Evolutionary conservation across 2,329 filamentous ascomycete genomes (phyloP), one percentile per base, ranked within the genome.

Genomic region (Arachnopeziza araneosa): DNA sequence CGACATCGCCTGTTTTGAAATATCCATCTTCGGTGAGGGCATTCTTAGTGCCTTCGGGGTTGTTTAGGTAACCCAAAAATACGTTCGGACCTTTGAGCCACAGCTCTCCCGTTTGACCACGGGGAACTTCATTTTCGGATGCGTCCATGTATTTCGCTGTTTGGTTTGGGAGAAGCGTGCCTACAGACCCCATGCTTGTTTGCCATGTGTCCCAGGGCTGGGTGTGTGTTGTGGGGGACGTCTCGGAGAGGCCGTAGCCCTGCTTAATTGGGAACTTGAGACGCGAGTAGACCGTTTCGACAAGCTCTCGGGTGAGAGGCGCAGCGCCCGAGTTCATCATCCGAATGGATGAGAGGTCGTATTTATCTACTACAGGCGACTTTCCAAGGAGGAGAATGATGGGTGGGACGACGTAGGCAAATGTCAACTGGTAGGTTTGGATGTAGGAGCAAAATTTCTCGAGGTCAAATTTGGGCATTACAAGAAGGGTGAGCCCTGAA

Each of bases 1-100:
- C 90, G 24, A 96, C 86, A 69, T 97, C 93, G 1, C 93, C 93
- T 0, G 93, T 96, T 74, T 88, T 93, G 80, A 96, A 96, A 78
- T 86, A 97, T 1, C 91, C 91, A 65, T 96, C 91, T 0, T 77
- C 66, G 1, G 88, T 89, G 63, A 95, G 85, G 0, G 88, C 86
- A 52, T 90, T 86, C 1, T 77, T 78, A 2, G 90, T 91, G 2
- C 87, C 84, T 63, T 88, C 83, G 0, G 85, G 82, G 60, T 89
- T 89, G 69, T 91, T 90, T 67, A 88, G 80, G 70, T 93, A 96
- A 1, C 90, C 91, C 66, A 83, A 79, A 76, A 93, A 93, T 21
- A 93, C 78, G 63, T 95, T 95, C 0, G 91, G 90, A 0, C 91
- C 91, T 60, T 86, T 86, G 57, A 95, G 79, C 79, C 90, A 89